phyloP scores from a whole-genome alignment of 768 basidiomycete species.

The Leccinum barrowsii region DNA sequence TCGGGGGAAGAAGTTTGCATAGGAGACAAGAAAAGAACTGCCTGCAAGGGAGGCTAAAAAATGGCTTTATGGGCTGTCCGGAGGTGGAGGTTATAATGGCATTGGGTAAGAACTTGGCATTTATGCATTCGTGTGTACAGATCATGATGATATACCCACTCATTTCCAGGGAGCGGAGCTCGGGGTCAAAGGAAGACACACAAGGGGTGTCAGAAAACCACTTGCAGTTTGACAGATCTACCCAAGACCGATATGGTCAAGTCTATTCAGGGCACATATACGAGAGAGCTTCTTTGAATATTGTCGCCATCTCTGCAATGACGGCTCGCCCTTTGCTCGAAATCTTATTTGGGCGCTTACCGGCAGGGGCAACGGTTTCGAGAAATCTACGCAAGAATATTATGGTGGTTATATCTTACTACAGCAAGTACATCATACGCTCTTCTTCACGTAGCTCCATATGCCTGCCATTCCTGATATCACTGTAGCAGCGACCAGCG shows the following conservation, averaged over 20 bases:
- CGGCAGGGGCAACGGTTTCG: constrained; percentile 9
- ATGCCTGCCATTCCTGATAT: constrained; percentile 87
- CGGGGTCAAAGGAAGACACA: constrained; percentile 38
- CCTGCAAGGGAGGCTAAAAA: constrained; percentile 22
- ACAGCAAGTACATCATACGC: constrained; percentile 58
- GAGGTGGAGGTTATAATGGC: constrained; percentile 29
- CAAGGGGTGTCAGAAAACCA: constrained; percentile 34
- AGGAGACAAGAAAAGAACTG: constrained; percentile 20
- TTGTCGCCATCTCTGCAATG: constrained; percentile 20
- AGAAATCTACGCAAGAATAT: constrained; percentile 43
- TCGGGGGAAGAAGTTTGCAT: constrained; percentile 30
- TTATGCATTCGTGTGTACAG: constrained; percentile 35
- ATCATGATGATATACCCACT: constrained; percentile 36
- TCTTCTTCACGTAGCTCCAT: constrained; percentile 95
- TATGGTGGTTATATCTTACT: constrained; percentile 37
- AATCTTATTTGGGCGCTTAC: constrained; percentile 31
- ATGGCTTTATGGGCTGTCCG: constrained; percentile 20
- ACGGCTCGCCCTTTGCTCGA: constrained; percentile 13
- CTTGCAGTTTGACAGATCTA: constrained; percentile 32
- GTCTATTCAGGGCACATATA: constrained; percentile 29
- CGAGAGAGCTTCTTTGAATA: constrained; percentile 30
- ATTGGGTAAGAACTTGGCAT: constrained; percentile 35
- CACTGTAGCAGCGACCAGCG: constrained; percentile 82
- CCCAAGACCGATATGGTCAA: constrained; percentile 32
- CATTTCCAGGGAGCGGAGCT: constrained; percentile 40